These are phyloP conservation scores for Yamagishiella unicocca DNA, from an alignment of 139 green algal species.

Conservation along the genomic window DNA sequence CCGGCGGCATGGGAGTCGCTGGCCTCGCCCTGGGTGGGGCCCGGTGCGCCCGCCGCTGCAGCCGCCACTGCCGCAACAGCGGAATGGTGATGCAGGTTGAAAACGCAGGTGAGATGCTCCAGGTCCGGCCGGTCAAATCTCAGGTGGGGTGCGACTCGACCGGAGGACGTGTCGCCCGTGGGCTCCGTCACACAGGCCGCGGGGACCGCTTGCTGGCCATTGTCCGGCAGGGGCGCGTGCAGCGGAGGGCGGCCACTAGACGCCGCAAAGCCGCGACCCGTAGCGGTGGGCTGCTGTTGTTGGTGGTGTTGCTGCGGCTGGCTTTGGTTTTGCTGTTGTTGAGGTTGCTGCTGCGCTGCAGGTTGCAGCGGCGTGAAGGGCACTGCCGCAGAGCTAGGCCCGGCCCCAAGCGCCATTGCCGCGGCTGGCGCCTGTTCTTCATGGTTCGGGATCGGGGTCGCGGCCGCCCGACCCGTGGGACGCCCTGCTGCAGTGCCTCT, in stretches of 20 bases:
- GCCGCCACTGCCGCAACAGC: constrained; percentile 6
- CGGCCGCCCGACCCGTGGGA: background rate
- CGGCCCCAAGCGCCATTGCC: too few species aligned
- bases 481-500: background rate
- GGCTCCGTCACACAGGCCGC: too few species aligned
- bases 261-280: background rate
- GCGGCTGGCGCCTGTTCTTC: too few species aligned
- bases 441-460: too few species aligned
- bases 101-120: background rate
- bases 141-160: background rate
- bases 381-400: too few species aligned
- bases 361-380: too few species aligned
- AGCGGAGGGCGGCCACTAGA: constrained; percentile 22
- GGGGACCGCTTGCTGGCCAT: background rate
- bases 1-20: constrained; percentile 38
- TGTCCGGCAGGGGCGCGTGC: background rate
- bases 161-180: background rate
- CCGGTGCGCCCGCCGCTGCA: background rate
- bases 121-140: background rate
- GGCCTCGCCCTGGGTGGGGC: background rate
- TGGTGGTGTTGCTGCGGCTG: background rate
- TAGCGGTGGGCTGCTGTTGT: background rate
- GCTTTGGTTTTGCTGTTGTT: background rate
- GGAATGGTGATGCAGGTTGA: constrained; percentile 5
- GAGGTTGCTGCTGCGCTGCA: background rate